A percentile compares a stretch with the other conserved stretches of the same genome.
phyloP scores from a whole-genome alignment of 352 stramenopile species.

The Vaucheria bursata region DNA sequence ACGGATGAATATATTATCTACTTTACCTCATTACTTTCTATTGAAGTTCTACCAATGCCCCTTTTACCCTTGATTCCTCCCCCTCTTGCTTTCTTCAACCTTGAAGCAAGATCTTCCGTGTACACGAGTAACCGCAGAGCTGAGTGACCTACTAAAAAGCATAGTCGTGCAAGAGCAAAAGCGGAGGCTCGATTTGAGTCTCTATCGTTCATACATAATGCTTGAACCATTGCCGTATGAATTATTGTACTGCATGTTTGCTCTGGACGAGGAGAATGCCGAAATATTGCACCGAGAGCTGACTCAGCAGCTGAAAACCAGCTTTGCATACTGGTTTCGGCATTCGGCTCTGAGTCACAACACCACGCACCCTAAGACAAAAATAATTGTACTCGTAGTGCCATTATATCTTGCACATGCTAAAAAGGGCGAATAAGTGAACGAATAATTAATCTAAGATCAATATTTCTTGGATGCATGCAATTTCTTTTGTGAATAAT shows the following conservation, averaged over 20 bases:
- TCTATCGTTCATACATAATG: neutral
- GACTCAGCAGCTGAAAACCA: constrained; percentile 32
- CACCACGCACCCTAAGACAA: neutral
- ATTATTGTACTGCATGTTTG: constrained; percentile 10
- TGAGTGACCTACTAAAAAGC: constrained; percentile 28
- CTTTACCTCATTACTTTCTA: no score
- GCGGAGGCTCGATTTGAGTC: constrained; percentile 3
- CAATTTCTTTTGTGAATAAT: no score
- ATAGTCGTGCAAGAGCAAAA: constrained; percentile 28
- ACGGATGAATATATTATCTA: no score
- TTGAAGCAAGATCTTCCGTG: constrained; percentile 8
- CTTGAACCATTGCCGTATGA: constrained; percentile 1
- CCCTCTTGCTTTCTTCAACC: neutral
- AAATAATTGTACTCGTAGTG: no score
- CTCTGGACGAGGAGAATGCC: constrained; percentile 10
- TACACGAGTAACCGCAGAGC: constrained; percentile 34
- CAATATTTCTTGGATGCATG: no score
- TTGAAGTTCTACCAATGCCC: neutral
- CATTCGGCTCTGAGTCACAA: neutral
- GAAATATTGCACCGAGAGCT: constrained; percentile 19
- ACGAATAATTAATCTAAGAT: no score
- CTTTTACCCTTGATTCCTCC: neutral
- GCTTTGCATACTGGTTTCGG: constrained; percentile 23
- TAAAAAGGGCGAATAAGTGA: no score
- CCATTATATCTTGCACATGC: no score